Conservation (phyloP, 2,329 filamentous ascomycete genomes). For the Sporothrix inflata region DNA sequence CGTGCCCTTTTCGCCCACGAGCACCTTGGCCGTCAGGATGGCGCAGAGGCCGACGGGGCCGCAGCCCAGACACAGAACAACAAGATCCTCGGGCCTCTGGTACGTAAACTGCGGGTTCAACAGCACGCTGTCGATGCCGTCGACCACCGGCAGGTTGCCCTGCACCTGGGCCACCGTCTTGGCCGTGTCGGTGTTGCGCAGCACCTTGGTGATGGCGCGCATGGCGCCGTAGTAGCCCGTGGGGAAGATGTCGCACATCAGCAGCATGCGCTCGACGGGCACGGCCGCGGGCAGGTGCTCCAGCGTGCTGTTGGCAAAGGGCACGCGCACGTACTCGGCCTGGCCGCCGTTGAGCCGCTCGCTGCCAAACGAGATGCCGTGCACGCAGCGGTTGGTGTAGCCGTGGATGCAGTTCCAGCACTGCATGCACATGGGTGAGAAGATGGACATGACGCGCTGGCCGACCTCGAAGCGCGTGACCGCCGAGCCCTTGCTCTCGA, state of each 20-base stretch:
- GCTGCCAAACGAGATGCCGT: constrained; percentile 26
- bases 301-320: constrained; percentile 26
- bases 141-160: neutral
- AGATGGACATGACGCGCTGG: constrained; percentile 22
- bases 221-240: constrained; percentile 30
- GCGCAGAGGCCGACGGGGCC: constrained; percentile 27
- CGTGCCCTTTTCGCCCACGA: neutral
- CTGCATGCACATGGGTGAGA: constrained; percentile 18
- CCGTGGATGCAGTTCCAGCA: constrained; percentile 28
- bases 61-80: constrained; percentile 26
- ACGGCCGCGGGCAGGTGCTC: constrained; percentile 9
- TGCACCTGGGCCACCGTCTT: neutral
- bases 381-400: constrained; percentile 26
- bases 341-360: constrained; percentile 25
- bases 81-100: constrained; percentile 12
- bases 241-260: constrained; percentile 31
- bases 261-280: constrained; percentile 5
- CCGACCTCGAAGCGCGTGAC: constrained; percentile 5
- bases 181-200: constrained; percentile 22
- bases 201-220: constrained; percentile 23
- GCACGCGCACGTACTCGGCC: constrained; percentile 27
- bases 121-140: neutral
- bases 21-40: constrained; percentile 27
- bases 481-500: constrained; percentile 22
- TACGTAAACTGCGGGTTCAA: neutral